Conservation (phyloP, 306 rosid genomes). For the Malus domestica region DNA sequence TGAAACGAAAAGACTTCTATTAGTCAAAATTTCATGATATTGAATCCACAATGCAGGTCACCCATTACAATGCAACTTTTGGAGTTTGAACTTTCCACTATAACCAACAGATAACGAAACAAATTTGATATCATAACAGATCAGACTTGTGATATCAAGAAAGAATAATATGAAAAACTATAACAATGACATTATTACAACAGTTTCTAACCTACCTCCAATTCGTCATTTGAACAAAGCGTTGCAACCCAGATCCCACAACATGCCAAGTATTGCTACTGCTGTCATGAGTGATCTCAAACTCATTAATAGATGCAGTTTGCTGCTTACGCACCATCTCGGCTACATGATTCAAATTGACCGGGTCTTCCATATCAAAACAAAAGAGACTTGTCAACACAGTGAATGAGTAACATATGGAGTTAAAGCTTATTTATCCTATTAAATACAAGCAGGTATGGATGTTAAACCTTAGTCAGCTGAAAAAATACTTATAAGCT, state of each 20-base stretch:
- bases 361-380: constrained; percentile 43
- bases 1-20: background rate
- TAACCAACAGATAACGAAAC: background rate
- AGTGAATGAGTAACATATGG: background rate
- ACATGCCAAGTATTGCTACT: constrained; percentile 61
- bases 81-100: background rate
- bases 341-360: constrained; percentile 65
- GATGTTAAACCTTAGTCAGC: background rate
- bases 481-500: background rate
- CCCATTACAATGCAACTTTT: background rate
- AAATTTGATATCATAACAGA: constrained; percentile 8
- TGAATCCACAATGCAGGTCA: background rate
- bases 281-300: constrained; percentile 62
- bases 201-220: constrained; percentile 61
- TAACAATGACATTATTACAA: background rate
- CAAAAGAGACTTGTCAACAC: constrained; percentile 23
- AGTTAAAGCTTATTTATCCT: background rate
- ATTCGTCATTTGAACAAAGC: constrained; percentile 96
- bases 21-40: background rate
- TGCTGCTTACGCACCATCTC: constrained; percentile 57
- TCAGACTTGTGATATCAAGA: background rate
- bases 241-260: constrained; percentile 77
- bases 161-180: background rate
- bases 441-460: background rate
- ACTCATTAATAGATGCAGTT: constrained; percentile 71